Base-by-base conservation (phyloP, 805 yeast genomes). In the Sugiyamaella smithiae region DNA sequence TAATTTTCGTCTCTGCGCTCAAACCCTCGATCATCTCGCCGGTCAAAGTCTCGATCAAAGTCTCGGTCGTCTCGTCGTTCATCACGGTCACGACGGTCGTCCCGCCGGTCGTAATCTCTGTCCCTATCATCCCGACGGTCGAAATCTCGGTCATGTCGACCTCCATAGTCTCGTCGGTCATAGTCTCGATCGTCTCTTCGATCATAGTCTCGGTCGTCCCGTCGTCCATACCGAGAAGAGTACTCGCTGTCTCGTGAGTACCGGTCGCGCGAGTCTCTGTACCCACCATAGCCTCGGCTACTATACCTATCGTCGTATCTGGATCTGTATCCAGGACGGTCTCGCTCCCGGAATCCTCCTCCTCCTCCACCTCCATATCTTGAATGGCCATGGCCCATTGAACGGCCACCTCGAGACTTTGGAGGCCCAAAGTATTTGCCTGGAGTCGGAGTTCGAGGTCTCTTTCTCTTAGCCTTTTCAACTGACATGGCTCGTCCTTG, bases 401-500 rank as follows among this genome's bases (percentile, higher is more conserved):
- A 48, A 16, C 60, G 40, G 37, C 46, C 50, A 1, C 54, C 48
- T n/a, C 57, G 56, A 24, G 42, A 32, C 49, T 59, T 62, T 12
- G 64, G 62, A 7, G 67, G 65, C 7, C 70, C 70, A 48, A 57
- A 62, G 55, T 66, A 66, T 49, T 57, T 60, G 20, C 70, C 70
- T 4, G 70, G 70, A 3, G 70, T 66, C 5, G 70, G 70, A 8
- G 68, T 65, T 38, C 69, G 58, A 11, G 70, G 66, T 23, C 68
- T 46, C 48, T 58, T 59, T 14, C 76, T 71, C 31, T 70, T 67
- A 23, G 79, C 78, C 14, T 63, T 58, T 5, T 77, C 78, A n/a
- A 77, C 68, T 32, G 72, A 59, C 17, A 77, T 67, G 2, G 74
- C 63, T 40, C 70, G 63, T 14, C 72, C 71, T 14, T 72, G 74